A percentile compares a stretch with the other conserved stretches of the same genome.
Conservation (phyloP, 1,284 basidiomycete genomes). For the Fomitopsis pinicola region DNA sequence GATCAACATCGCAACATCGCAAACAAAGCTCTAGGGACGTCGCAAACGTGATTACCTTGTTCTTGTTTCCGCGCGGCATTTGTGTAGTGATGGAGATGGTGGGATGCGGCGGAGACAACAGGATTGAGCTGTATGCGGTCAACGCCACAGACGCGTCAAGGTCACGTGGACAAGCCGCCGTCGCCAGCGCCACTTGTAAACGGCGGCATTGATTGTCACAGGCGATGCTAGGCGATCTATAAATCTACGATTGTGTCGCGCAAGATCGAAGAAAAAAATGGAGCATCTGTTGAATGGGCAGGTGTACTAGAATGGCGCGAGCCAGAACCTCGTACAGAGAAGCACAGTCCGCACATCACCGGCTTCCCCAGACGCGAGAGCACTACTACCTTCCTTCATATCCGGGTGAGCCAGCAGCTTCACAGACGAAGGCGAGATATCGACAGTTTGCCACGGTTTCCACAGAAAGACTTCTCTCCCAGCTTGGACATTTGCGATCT, state of each 20-base stretch:
- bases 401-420: not conserved
- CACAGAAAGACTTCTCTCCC: constrained; percentile 19
- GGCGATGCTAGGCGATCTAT: not conserved
- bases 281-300: no score
- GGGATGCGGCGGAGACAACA: no score
- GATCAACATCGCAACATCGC: no score
- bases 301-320: not conserved
- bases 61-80: no score
- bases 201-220: not conserved
- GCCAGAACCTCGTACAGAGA: not conserved
- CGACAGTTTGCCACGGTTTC: constrained; percentile 17
- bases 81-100: not conserved
- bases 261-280: no score
- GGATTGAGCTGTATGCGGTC: not conserved
- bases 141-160: not conserved
- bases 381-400: not conserved
- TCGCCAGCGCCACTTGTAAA: no score
- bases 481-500: constrained; percentile 14
- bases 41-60: no score
- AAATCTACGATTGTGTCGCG: no score
- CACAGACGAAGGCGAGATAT: not conserved
- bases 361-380: not conserved
- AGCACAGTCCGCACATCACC: not conserved
- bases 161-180: not conserved
- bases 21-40: no score